phyloP scores from a whole-genome alignment of 2,329 filamentous ascomycete genomes.

The Colletotrichum nymphaeae region DNA sequence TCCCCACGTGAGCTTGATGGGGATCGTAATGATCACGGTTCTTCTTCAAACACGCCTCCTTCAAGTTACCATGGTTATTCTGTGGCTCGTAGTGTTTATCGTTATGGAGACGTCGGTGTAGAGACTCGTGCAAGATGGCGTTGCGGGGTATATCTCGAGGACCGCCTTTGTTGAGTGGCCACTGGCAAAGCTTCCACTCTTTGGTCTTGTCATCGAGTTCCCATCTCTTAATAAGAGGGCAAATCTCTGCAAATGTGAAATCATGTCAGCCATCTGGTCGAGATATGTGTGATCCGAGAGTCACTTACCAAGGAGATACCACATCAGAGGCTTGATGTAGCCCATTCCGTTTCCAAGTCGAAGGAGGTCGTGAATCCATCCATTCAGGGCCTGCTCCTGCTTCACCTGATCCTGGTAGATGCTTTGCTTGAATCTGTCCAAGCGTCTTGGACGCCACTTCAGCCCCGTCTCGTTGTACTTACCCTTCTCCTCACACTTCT shows the following conservation, averaged over 20 bases:
- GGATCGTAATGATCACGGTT: background rate
- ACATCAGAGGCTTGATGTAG: conserved; percentile 51
- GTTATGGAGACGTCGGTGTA: conserved; percentile 46
- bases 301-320: conserved; percentile 55
- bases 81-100: conserved; percentile 42
- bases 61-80: conserved; percentile 46
- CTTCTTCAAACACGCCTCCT: background rate
- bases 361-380: conserved; percentile 52
- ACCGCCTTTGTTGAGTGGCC: conserved; percentile 47
- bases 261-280: background rate
- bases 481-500: background rate
- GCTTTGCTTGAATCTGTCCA: conserved; percentile 42
- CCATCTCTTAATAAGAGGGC: conserved; percentile 52
- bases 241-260: background rate
- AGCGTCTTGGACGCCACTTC: background rate
- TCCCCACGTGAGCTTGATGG: background rate
- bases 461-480: background rate
- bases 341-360: conserved; percentile 48
- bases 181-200: conserved; percentile 42
- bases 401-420: conserved; percentile 35
- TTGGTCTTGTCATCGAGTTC: conserved; percentile 45
- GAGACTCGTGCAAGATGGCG: conserved; percentile 51
- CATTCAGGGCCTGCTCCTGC: conserved; percentile 39
- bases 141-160: conserved; percentile 51
- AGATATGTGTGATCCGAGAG: conserved; percentile 30